These are phyloP conservation scores for Tolypocladium cylindrosporum DNA, from an alignment of 2,329 filamentous ascomycete species.

Conservation along the genomic window DNA sequence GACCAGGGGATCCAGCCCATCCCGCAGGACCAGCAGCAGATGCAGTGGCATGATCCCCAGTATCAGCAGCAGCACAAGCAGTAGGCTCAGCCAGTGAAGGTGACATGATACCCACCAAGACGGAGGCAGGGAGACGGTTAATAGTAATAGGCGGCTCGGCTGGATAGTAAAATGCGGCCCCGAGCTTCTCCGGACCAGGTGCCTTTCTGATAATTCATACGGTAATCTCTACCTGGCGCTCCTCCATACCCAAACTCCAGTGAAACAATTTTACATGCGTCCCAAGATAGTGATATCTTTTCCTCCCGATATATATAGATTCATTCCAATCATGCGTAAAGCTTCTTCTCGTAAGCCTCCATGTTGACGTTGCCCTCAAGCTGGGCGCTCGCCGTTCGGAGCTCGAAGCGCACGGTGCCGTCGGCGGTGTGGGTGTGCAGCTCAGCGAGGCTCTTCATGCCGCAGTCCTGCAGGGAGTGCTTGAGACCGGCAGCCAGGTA, in stretches of 20 bases:
- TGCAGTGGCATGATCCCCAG: neutral
- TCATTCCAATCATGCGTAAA: constrained; percentile 63
- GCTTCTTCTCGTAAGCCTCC: constrained; percentile 99
- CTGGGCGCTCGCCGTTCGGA: constrained; percentile 88
- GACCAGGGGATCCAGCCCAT: neutral
- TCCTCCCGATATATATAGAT: neutral
- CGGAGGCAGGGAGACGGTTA: neutral
- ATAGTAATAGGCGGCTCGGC: neutral
- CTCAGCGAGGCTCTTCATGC: constrained; percentile 67
- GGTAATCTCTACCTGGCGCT: constrained; percentile 1
- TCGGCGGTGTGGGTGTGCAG: constrained; percentile 66
- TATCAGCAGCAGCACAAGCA: neutral
- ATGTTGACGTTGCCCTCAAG: constrained; percentile 96
- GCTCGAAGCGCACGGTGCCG: constrained; percentile 80
- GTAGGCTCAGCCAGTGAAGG: neutral
- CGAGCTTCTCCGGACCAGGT: neutral
- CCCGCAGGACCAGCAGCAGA: neutral
- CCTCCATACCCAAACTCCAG: constrained; percentile 7
- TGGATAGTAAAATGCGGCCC: neutral
- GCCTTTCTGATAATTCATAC: neutral
- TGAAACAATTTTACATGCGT: neutral
- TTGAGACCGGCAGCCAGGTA: constrained; percentile 93
- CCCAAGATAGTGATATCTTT: neutral
- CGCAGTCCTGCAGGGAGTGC: constrained; percentile 95
- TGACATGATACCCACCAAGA: neutral